Evolutionary conservation across 352 stramenopile species (phyloP), one percentile per base, ranked within the genome.

Genomic region (Synura sp.): DNA sequence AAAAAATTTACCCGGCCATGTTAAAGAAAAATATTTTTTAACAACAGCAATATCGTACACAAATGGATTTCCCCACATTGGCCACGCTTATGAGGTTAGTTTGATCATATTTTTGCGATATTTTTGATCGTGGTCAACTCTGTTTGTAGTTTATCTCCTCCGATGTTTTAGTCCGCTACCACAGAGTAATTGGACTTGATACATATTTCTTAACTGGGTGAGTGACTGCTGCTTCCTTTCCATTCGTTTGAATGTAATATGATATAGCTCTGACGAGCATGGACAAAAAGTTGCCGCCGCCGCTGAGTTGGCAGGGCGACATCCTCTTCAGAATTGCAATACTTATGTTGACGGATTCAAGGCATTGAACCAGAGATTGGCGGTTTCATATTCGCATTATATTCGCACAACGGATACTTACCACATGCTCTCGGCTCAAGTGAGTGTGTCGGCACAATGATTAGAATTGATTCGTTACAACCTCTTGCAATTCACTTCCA

Each of bases 31-130:
- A 49, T 99, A 97, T 85, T 99, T 98, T 87, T 84, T 98, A 67
- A 98, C 95, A 77, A 99, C 95, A 34, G 95, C 95, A 67, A 99
- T 99, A 86, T 97, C 98, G 86, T 99, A 99, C 88, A 98, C 95
- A 59, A 99, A 99, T 80, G 83, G 83, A n/a, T 81, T 84, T 53
- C 92, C 95, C 75, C 95, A 99, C 86, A 99, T 99, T 88, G 96
- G 96, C 41, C 95, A 99, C 84, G 96, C 96, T 7, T 99, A 99
- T 87, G 95, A 99, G 85, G 97, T 44, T 17, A 9, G 19, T 9
- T 44, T 9, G 38, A 17, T 9, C 9, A 44, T 44, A 44, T 9
- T 44, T 19, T 44, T 17, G 38, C 38, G 38, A 44, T 44, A 44
- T 9, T 44, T 44, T 44, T 44, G 19, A 44, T 94, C 67, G 88